Conservation (phyloP, 1,284 basidiomycete species). For the Microbotryum violaceum region DNA sequence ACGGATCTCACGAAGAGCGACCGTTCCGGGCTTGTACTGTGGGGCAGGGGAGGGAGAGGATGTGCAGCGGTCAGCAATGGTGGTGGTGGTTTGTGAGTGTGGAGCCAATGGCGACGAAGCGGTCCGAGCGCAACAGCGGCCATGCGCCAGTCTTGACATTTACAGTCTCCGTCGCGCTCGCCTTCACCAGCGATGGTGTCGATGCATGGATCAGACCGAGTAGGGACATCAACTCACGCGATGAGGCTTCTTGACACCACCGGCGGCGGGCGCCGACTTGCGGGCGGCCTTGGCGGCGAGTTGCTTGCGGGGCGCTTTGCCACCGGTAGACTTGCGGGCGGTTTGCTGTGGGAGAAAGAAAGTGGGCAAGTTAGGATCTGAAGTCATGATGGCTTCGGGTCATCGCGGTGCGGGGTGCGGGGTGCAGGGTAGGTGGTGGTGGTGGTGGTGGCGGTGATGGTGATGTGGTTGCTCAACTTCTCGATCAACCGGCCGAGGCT, state of each 20-base stretch:
- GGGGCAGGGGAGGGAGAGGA: conserved; percentile 37
- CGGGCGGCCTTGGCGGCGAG: conserved; percentile 70
- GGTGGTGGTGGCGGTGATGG: not conserved
- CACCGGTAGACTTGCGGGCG: conserved; percentile 75
- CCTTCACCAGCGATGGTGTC: too few relatives aligned
- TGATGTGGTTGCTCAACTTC: not conserved
- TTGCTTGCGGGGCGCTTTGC: conserved; percentile 74
- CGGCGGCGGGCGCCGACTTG: conserved; percentile 61
- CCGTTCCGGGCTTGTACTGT: conserved; percentile 56
- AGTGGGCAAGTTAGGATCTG: not conserved
- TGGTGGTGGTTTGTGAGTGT: too few relatives aligned
- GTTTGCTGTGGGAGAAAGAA: conserved; percentile 52
- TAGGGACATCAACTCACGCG: conserved; percentile 3
- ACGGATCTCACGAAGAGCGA: conserved; percentile 52
- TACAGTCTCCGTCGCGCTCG: too few relatives aligned
- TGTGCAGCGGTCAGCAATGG: not conserved
- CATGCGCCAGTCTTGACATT: too few relatives aligned
- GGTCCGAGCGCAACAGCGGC: too few relatives aligned
- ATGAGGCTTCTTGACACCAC: conserved; percentile 79
- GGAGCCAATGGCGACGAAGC: too few relatives aligned
- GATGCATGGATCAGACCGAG: too few relatives aligned
- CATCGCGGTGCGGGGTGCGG: not conserved
- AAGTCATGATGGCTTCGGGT: too few relatives aligned
- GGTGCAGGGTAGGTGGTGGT: not conserved
- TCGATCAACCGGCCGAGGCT: not conserved